phyloP scores from a whole-genome alignment of 768 basidiomycete species.

The Trametes cinnabarina region DNA sequence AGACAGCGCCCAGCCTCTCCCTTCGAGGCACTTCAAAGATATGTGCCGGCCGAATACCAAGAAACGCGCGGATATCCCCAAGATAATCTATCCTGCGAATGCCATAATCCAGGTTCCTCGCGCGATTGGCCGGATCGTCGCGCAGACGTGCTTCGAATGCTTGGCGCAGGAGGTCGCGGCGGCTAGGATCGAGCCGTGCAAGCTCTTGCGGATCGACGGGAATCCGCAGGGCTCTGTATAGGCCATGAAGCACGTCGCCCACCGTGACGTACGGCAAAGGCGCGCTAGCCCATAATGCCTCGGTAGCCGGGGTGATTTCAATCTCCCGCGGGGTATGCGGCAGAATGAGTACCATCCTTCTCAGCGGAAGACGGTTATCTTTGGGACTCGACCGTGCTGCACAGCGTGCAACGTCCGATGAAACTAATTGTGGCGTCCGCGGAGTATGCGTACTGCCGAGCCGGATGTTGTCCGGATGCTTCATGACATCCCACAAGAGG shows the following conservation, averaged over 20 bases:
- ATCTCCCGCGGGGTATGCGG: conserved; percentile 7
- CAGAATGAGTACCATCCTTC: conserved; percentile 3
- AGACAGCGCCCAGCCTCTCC: background rate
- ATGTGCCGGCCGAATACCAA: conserved; percentile 1
- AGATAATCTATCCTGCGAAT: conserved; percentile 9
- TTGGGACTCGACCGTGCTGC: background rate
- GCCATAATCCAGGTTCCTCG: conserved; percentile 3
- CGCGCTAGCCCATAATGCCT: conserved; percentile 13
- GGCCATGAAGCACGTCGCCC: conserved; percentile 45
- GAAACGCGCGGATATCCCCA: background rate
- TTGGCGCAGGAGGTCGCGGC: background rate
- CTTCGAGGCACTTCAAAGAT: background rate
- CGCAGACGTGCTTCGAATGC: conserved; percentile 4
- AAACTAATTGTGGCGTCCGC: background rate
- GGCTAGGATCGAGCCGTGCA: conserved; percentile 23
- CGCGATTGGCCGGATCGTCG: conserved; percentile 4
- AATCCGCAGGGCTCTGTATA: conserved; percentile 45
- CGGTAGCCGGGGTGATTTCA: conserved; percentile 25
- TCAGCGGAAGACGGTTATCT: background rate
- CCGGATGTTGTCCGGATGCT: conserved; percentile 2
- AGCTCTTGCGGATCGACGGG: conserved; percentile 42
- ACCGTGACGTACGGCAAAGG: conserved; percentile 37
- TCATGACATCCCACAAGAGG: conserved; percentile 11
- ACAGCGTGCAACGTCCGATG: conserved; percentile 3
- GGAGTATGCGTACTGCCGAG: conserved; percentile 8